A percentile compares a stretch with the other conserved stretches of the same genome.
Evolutionary conservation across 352 stramenopile species (phyloP).

Genomic region (Stramenopiles sp.): DNA sequence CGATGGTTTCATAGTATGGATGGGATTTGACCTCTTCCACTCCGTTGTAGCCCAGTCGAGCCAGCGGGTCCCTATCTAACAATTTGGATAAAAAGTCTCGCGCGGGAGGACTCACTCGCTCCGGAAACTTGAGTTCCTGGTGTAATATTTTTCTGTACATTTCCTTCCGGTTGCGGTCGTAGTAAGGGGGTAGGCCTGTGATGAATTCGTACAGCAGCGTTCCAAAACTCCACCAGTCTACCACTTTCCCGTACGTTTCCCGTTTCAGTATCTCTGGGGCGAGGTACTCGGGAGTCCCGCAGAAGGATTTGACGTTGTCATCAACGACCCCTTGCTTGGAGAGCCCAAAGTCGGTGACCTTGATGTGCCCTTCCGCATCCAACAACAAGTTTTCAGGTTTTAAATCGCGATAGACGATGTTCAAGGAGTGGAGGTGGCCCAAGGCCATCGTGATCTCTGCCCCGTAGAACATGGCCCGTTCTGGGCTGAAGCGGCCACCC

Average conservation of each 20-base stretch:
- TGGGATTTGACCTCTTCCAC: constrained; percentile 66
- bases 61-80: background rate
- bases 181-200: constrained; percentile 66
- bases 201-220: constrained; percentile 84
- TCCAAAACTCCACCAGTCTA: constrained; percentile 79
- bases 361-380: constrained; percentile 74
- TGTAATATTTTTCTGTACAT: constrained; percentile 85
- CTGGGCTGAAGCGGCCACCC: background rate
- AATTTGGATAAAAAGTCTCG: background rate
- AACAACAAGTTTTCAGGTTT: constrained; percentile 88
- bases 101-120: background rate
- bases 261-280: constrained; percentile 75
- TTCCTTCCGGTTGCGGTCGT: constrained; percentile 79
- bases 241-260: constrained; percentile 57
- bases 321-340: constrained; percentile 69
- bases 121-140: constrained; percentile 30
- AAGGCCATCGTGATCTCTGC: constrained; percentile 78
- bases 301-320: constrained; percentile 66
- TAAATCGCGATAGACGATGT: constrained; percentile 88
- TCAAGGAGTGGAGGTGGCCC: constrained; percentile 66
- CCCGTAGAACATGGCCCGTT: constrained; percentile 65
- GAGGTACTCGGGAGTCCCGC: constrained; percentile 78
- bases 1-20: constrained; percentile 69
- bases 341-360: constrained; percentile 81
- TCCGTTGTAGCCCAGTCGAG: constrained; percentile 23